Evolutionary conservation across 352 stramenopile species (phyloP).

Genomic region (Pythium utonaiense): DNA sequence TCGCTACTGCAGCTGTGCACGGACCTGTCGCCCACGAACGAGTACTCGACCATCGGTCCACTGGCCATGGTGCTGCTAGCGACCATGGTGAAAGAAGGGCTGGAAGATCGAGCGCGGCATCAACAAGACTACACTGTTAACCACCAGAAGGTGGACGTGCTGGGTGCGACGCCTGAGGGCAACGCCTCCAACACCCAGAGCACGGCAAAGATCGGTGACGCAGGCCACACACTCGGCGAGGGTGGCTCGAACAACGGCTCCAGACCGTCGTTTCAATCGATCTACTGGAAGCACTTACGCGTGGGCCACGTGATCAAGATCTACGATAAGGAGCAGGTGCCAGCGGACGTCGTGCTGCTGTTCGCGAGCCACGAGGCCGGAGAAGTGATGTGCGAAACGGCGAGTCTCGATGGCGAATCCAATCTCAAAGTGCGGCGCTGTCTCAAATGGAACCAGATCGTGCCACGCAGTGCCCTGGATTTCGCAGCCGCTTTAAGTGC

Average conservation of each 20-base stretch:
- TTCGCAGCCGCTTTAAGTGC: constrained; percentile 51
- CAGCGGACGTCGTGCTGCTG: constrained; percentile 91
- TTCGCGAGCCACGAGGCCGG: constrained; percentile 71
- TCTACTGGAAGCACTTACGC: constrained; percentile 81
- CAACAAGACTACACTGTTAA: constrained; percentile 75
- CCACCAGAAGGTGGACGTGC: constrained; percentile 49
- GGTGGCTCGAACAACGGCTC: constrained; percentile 6
- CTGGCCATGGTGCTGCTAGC: constrained; percentile 75
- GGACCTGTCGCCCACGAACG: constrained; percentile 80
- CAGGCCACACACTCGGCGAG: constrained; percentile 7
- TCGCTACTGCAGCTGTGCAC: constrained; percentile 92
- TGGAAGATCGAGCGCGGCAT: constrained; percentile 75
- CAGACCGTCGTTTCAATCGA: constrained; percentile 50
- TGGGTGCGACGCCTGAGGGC: constrained; percentile 30
- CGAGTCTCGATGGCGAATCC: constrained; percentile 79
- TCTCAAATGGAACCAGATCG: constrained; percentile 54
- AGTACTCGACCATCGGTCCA: constrained; percentile 84
- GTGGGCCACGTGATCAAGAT: constrained; percentile 89
- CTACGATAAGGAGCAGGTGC: constrained; percentile 84
- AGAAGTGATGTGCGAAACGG: constrained; percentile 78
- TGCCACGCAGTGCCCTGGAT: constrained; percentile 31
- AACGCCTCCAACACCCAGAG: constrained; percentile 10
- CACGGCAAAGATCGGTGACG: constrained; percentile 8
- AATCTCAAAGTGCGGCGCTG: constrained; percentile 77
- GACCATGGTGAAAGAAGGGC: constrained; percentile 83